Conservation (phyloP, 352 stramenopile species). For the Globisporangium camurandrum region DNA sequence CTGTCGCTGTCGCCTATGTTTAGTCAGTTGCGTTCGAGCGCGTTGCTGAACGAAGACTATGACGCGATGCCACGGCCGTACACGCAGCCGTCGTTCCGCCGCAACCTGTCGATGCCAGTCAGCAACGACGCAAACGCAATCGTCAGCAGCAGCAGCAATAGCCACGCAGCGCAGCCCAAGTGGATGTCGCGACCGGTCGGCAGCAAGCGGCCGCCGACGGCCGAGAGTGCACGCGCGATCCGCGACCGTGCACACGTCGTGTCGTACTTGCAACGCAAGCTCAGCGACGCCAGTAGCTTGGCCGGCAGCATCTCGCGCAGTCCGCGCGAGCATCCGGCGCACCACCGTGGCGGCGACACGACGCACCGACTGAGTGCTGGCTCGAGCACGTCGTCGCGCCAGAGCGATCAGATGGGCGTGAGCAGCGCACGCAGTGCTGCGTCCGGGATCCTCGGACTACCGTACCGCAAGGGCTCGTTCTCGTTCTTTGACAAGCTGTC, state of each 20-base stretch:
- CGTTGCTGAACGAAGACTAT: constrained; percentile 16
- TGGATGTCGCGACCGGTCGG: constrained; percentile 9
- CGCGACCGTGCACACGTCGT: constrained; percentile 82
- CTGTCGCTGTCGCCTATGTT: constrained; percentile 14
- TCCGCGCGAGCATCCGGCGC: constrained; percentile 20
- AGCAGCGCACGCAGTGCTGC: constrained; percentile 15
- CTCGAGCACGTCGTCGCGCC: constrained; percentile 56
- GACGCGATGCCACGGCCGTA: constrained; percentile 7
- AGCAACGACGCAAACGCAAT: constrained; percentile 13
- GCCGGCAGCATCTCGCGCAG: constrained; percentile 51
- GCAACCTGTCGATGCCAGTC: constrained; percentile 29
- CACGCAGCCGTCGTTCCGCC: constrained; percentile 22
- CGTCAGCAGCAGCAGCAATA: constrained; percentile 14
- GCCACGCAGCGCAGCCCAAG: constrained; percentile 2
- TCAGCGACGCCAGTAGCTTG: constrained; percentile 74
- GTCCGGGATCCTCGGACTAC: constrained; percentile 6
- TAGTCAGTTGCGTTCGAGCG: constrained; percentile 5
- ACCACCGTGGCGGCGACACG: constrained; percentile 14
- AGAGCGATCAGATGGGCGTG: constrained; percentile 37
- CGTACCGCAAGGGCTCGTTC: constrained; percentile 71
- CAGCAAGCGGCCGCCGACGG: constrained; percentile 7
- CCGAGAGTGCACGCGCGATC: constrained; percentile 58
- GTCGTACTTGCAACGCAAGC: constrained; percentile 82
- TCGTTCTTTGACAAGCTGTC: constrained; percentile 86
- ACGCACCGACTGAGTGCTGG: constrained; percentile 44